Percentiles rank a stretch among this genome's conserved stretches.
These are phyloP conservation scores for Sporisorium scitamineum DNA, from an alignment of 1,284 basidiomycete genomes.

Conservation along the genomic window DNA sequence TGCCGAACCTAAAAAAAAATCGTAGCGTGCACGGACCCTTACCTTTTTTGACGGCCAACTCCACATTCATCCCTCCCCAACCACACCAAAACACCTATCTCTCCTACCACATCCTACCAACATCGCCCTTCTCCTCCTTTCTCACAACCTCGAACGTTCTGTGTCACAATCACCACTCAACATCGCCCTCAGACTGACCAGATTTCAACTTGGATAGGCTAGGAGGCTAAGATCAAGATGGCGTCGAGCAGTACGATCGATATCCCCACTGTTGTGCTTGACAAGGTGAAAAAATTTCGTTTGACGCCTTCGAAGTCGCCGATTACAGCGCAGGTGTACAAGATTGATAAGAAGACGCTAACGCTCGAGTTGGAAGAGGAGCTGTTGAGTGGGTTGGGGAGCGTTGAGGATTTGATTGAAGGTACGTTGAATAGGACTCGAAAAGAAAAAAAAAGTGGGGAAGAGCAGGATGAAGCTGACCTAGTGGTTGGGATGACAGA, in stretches of 20 bases:
- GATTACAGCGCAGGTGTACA: slow-evolving; percentile 58
- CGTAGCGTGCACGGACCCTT: background rate
- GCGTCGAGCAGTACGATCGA: slow-evolving; percentile 57
- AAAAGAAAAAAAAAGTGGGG: no score
- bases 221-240: background rate
- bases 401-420: slow-evolving; percentile 61
- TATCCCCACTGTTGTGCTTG: slow-evolving; percentile 50
- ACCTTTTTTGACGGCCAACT: background rate
- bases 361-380: slow-evolving; percentile 61
- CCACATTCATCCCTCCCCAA: no score
- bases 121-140: no score
- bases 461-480: background rate
- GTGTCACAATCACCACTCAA: no score
- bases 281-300: slow-evolving; percentile 52
- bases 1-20: no score
- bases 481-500: slow-evolving; percentile 73
- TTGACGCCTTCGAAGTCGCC: slow-evolving; percentile 41
- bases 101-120: no score
- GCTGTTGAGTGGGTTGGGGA: slow-evolving; percentile 25
- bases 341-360: slow-evolving; percentile 62
- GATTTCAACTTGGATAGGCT: no score
- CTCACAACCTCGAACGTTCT: background rate
- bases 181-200: no score
- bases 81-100: background rate
- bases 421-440: slow-evolving; percentile 22